Base-by-base conservation (phyloP, 1,284 basidiomycete genomes). In the Fomitopsis pinicola region DNA sequence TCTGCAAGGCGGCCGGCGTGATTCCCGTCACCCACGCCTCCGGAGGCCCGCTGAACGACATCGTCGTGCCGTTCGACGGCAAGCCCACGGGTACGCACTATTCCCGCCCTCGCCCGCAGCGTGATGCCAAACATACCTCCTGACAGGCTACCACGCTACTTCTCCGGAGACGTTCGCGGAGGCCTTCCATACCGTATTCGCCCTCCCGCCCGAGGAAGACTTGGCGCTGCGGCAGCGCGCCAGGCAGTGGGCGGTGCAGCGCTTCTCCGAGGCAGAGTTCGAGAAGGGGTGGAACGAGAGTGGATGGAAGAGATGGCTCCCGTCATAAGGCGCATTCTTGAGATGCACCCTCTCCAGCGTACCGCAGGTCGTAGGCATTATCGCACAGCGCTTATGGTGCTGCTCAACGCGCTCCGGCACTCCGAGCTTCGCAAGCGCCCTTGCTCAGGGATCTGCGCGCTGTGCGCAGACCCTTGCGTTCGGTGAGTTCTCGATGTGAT, bases 21-120 rank as follows among this genome's bases (percentile, higher is more conserved):
- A 92, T 99, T 19, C 94, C 97, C 0, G 84, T 99, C 3, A 88
- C 91, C 0, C 96, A 99, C 72, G 92, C 92, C 0, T 97, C 95
- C 0, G 97, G 93, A 0, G 97, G 97, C 0, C 97, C 97, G 0
- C 73, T 96, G 36, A 81, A 89, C 58, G 97, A 99, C 73, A 98
- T 99, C 62, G 88, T 97, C 38, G 86, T 95, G 1, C 91, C 92
- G 0, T 85, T 85, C 69, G 76, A 90, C 22, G 86, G 85, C 12
- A 72, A 87, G 68, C 78, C 77, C 8, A 95, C 94, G 57, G 92
- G 90, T 87, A 65, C 59, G 76, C 69, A 54, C 36, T 40, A 54
- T 17, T 38, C n/a, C 52, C 15, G 17, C n/a, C 14, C 35, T 54
- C 22, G 35, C n/a, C 52, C 35, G n/a, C 35, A 2, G 35, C 14